Conservation (phyloP, 2,329 filamentous ascomycete species). For the Fulvia fulva region DNA sequence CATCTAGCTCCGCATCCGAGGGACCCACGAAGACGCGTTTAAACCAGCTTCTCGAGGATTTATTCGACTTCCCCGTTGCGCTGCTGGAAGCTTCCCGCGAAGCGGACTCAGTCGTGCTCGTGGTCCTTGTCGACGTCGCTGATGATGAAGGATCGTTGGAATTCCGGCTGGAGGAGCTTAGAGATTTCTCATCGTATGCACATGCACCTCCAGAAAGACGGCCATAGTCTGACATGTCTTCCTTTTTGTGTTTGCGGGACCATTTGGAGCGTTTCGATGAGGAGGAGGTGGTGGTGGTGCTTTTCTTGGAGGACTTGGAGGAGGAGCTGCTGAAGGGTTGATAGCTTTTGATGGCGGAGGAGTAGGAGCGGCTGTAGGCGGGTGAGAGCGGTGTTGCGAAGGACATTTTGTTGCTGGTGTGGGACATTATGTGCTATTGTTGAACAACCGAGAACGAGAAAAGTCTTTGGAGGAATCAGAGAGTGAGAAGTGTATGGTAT, state of each 20-base stretch:
- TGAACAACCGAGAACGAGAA: no score
- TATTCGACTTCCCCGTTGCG: conserved; percentile 1
- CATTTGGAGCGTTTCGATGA: neutral
- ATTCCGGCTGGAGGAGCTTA: neutral
- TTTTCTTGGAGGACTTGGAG: neutral
- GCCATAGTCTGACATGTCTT: neutral
- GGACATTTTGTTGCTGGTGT: neutral
- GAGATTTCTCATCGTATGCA: neutral
- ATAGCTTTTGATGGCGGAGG: neutral
- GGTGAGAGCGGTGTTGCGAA: neutral
- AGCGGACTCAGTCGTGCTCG: neutral
- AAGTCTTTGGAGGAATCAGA: no score
- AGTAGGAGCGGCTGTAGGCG: neutral
- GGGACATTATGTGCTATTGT: neutral
- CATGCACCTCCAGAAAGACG: neutral
- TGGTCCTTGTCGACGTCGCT: neutral
- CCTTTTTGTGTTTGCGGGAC: neutral
- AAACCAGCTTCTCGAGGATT: conserved; percentile 8
- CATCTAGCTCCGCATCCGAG: neutral
- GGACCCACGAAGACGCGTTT: conserved; percentile 7
- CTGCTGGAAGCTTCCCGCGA: neutral
- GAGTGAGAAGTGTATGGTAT: neutral
- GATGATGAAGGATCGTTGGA: no score
- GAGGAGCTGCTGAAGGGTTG: neutral
- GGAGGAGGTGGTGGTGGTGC: no score